Conservation (phyloP, 371 early-diverging fungal species). For the Actinomortierella ambigua region DNA sequence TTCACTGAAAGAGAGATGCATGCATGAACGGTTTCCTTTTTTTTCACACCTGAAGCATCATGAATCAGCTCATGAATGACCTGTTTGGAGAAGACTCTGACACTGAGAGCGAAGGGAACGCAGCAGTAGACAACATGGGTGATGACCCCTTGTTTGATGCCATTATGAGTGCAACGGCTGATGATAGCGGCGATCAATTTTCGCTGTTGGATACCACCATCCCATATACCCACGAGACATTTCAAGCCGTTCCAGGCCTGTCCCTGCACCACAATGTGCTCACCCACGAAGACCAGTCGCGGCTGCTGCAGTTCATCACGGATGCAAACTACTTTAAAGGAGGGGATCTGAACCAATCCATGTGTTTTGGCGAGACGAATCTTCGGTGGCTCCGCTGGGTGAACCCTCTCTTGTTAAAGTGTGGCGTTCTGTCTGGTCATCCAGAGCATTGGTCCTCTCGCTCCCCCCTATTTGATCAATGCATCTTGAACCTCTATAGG, state of each 20-base stretch:
- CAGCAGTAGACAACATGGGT: no score
- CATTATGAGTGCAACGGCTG: no score
- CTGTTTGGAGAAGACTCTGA: no score
- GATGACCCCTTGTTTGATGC: no score
- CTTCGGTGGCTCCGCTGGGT: constrained; percentile 32
- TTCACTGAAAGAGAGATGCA: no score
- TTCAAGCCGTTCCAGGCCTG: constrained; percentile 16
- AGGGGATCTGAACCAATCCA: constrained; percentile 40
- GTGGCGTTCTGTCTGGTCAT: constrained; percentile 16
- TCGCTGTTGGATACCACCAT: no score
- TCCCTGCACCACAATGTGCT: constrained; percentile 27
- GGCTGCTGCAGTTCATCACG: constrained; percentile 27
- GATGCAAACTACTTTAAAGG: constrained; percentile 35
- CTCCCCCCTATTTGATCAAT: constrained; percentile 35
- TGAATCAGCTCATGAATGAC: no score
- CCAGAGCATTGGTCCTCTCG: constrained; percentile 24
- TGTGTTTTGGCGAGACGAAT: constrained; percentile 40
- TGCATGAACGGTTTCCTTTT: no score
- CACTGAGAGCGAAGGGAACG: no score
- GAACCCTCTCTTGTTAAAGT: constrained; percentile 5
- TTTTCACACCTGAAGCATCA: no score
- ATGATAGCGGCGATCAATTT: no score
- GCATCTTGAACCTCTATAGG: constrained; percentile 41
- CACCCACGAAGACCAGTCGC: constrained; percentile 30
- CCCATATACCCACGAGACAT: no score